A percentile compares a stretch with the other conserved stretches of the same genome.
phyloP scores from a whole-genome alignment of 176 grass and related monocot species.

The Areca catechu region DNA sequence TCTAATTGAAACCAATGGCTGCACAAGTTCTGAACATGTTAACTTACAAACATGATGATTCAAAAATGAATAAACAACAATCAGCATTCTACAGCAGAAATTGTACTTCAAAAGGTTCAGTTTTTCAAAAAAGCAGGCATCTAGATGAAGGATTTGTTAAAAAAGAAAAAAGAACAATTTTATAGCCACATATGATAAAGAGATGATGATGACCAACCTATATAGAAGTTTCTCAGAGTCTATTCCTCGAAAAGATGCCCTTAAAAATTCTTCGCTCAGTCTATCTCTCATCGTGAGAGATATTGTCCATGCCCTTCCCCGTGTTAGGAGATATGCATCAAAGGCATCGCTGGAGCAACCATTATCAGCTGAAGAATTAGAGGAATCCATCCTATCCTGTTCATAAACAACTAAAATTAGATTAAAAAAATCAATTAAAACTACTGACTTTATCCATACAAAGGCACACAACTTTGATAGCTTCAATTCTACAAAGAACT shows the following conservation, averaged over 20 bases:
- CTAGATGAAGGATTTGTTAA: constrained; percentile 10
- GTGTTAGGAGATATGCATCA: constrained; percentile 55
- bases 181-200: background rate
- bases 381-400: constrained; percentile 32
- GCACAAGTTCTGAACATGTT: too few relatives aligned
- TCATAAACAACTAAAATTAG: constrained; percentile 14
- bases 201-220: constrained; percentile 37
- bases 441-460: too few relatives aligned
- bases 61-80: too few relatives aligned
- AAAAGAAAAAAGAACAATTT: constrained; percentile 17
- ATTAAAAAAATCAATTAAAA: background rate
- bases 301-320: constrained; percentile 62
- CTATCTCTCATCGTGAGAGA: constrained; percentile 47
- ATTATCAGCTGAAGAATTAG: constrained; percentile 27
- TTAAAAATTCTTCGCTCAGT: constrained; percentile 51
- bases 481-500: too few relatives aligned
- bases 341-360: constrained; percentile 3
- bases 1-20: too few relatives aligned
- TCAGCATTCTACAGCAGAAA: too few relatives aligned
- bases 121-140: too few relatives aligned
- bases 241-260: constrained; percentile 46
- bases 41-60: too few relatives aligned
- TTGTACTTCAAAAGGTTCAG: too few relatives aligned
- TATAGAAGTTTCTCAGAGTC: constrained; percentile 56
- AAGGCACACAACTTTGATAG: too few relatives aligned